phyloP scores from a whole-genome alignment of 2,329 filamentous ascomycete genomes.

The Beauveria rudraprayagi region DNA sequence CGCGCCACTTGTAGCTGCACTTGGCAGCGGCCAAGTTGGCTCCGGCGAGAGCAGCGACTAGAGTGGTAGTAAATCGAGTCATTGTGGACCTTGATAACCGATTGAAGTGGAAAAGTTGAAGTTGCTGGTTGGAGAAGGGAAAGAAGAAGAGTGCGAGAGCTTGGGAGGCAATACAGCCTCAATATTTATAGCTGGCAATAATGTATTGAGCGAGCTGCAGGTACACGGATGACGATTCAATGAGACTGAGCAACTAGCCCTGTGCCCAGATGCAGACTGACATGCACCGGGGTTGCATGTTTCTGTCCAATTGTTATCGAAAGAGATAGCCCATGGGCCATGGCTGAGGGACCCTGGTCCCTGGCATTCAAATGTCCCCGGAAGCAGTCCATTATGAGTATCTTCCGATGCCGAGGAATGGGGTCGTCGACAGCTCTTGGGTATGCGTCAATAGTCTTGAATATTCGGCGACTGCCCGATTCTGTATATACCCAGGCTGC shows the following conservation, averaged over 20 bases:
- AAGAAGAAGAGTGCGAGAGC: not conserved
- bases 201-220: not conserved
- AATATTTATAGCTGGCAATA: not conserved
- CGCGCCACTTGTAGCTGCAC: slow-evolving; percentile 10
- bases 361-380: not conserved
- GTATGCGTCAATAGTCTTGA: no score
- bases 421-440: not conserved
- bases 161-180: not conserved
- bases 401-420: not conserved
- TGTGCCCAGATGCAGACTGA: not conserved
- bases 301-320: not conserved
- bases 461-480: not conserved
- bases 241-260: not conserved
- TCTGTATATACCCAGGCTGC: not conserved
- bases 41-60: slow-evolving; percentile 6
- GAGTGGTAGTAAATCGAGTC: slow-evolving; percentile 2
- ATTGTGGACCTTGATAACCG: not conserved
- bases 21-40: slow-evolving; percentile 7
- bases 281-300: not conserved
- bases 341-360: not conserved
- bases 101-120: not conserved
- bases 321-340: not conserved
- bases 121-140: not conserved
- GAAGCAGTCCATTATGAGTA: not conserved
- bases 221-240: not conserved